Evolutionary conservation across 1,284 basidiomycete species (phyloP), one percentile per base, ranked within the genome.

Genomic region (Pseudozyma pruni): DNA sequence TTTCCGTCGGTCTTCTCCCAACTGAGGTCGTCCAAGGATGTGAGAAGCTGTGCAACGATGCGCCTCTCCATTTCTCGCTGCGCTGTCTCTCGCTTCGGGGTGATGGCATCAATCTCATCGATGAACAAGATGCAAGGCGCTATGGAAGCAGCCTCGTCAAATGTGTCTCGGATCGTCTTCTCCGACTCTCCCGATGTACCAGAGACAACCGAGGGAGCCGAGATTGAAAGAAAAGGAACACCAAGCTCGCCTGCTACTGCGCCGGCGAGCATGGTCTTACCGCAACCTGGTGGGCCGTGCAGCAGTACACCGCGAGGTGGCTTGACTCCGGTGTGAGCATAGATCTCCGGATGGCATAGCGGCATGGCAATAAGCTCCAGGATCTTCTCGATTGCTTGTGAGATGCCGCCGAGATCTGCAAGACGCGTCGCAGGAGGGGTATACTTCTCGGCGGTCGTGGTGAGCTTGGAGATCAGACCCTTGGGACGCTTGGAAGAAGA

Each of bases 181-280:
- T 98, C 95, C 0, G 91, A 94, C 84, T 98, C 95, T 56, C 95
- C 95, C 0, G 93, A 96, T 90, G 98, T 97, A 1, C 95, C 95
- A 0, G 91, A 94, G 1, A 98, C 94, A 63, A 98, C 91, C 0
- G 91, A 92, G 0, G 95, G 95, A 0, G 95, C 94, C 5, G 93
- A 94, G 55, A 98, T 89, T 50, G 86, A 91, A 69, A 98, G 92
- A 81, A 98, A 97, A 0, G 94, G 95, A 3, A 97, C 87, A 86
- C 85, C 96, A 35, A 78, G 61, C 34, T 74, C 69, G 44, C 94
- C 95, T 35, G 94, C 94, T 47, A 98, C 91, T 19, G 95, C 79
- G 4, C 79, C 77, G 2, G 80, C 80, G 11, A 82, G 74, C 77
- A 80, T 79, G n/a, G 80, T 82, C 59, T 98, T 98, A 13, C 96